Conservation (phyloP, 257 asterid genomes). For the Rauvolfia tetraphylla region DNA sequence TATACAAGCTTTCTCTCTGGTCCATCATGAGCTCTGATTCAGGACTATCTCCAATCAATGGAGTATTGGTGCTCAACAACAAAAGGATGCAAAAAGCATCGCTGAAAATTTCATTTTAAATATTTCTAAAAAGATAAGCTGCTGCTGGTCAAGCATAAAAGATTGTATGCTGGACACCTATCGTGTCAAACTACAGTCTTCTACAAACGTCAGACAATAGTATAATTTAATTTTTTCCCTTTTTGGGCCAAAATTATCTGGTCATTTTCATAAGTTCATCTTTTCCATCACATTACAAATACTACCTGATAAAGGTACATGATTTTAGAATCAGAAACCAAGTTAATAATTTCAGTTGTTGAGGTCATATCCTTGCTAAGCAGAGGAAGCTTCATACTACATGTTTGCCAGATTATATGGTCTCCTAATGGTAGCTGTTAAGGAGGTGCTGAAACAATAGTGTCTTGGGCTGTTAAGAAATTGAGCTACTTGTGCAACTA, state of each 20-base stretch:
- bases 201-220: background rate
- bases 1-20: background rate
- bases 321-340: background rate
- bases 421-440: background rate
- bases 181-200: background rate
- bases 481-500: background rate
- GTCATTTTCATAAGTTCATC: background rate
- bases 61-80: background rate
- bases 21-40: background rate
- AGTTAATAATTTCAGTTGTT: background rate
- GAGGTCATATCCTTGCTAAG: background rate
- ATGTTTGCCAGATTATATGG: background rate
- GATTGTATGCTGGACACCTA: background rate
- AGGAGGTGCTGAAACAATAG: background rate
- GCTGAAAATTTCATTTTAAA: too few species aligned
- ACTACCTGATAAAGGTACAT: too few species aligned
- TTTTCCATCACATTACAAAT: too few species aligned
- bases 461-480: background rate
- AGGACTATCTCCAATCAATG: background rate
- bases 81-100: too few species aligned
- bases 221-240: background rate
- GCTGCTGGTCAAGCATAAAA: background rate
- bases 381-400: too few species aligned
- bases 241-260: background rate
- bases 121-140: background rate